These are phyloP conservation scores for Crucibulum laeve DNA, from an alignment of 768 basidiomycete genomes.

Conservation along the genomic window DNA sequence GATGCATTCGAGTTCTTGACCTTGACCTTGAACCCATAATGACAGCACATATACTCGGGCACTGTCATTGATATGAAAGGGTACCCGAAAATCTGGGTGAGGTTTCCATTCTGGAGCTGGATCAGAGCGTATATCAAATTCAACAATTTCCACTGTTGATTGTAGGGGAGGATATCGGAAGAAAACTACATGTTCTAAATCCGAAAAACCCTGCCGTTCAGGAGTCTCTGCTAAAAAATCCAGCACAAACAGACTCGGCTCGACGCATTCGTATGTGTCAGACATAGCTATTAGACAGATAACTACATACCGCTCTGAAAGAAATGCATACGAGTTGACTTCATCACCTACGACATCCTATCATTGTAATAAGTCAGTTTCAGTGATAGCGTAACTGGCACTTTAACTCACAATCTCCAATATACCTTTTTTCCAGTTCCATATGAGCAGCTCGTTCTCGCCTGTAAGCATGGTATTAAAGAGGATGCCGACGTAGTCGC, in stretches of 20 bases:
- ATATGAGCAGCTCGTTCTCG: slow-evolving; percentile 48
- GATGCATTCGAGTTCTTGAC: slow-evolving; percentile 20
- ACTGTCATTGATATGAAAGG: slow-evolving; percentile 39
- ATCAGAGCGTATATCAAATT: slow-evolving; percentile 47
- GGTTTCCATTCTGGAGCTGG: slow-evolving; percentile 45
- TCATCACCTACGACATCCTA: slow-evolving; percentile 23
- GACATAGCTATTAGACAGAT: slow-evolving; percentile 20
- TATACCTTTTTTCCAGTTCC: slow-evolving; percentile 64
- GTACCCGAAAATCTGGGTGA: slow-evolving; percentile 25
- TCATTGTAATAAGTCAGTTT: slow-evolving; percentile 8
- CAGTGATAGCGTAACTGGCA: neutral
- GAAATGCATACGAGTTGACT: slow-evolving; percentile 36
- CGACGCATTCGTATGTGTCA: slow-evolving; percentile 14
- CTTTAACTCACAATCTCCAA: slow-evolving; percentile 40
- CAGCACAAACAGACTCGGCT: slow-evolving; percentile 30
- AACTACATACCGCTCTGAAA: slow-evolving; percentile 36
- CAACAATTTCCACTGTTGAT: slow-evolving; percentile 18
- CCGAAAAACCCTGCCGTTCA: slow-evolving; percentile 21
- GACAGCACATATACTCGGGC: slow-evolving; percentile 45
- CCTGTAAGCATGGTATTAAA: slow-evolving; percentile 27
- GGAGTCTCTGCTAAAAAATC: slow-evolving; percentile 30
- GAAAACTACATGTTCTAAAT: slow-evolving; percentile 26
- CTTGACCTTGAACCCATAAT: slow-evolving; percentile 29
- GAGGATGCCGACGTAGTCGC: slow-evolving; percentile 46
- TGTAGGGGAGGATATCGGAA: slow-evolving; percentile 39